Percentiles rank a stretch among this genome's conserved stretches.
Conservation (phyloP, 2,329 filamentous ascomycete genomes). For the Xylaria sp. region DNA sequence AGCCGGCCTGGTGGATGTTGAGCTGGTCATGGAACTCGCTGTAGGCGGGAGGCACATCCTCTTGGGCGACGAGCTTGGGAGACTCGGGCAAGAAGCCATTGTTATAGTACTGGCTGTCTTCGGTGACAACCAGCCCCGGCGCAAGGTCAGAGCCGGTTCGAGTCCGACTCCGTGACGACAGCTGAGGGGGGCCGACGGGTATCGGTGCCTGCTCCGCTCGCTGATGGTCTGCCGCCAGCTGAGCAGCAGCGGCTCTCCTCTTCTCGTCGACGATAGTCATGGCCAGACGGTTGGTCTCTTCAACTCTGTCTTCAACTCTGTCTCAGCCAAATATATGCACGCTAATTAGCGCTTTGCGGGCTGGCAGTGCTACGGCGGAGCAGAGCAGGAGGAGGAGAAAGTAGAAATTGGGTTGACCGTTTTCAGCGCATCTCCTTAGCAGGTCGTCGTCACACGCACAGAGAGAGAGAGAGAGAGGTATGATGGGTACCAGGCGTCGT, state of each 20-base stretch:
- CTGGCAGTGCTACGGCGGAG: background rate
- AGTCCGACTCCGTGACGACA: constrained; percentile 4
- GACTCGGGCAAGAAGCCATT: constrained; percentile 47
- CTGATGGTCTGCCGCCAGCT: background rate
- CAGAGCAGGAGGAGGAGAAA: background rate
- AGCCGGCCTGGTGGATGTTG: constrained; percentile 70
- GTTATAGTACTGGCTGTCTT: constrained; percentile 50
- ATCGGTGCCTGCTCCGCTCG: constrained; percentile 30
- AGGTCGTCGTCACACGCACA: constrained; percentile 5
- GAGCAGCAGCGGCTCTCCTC: constrained; percentile 12
- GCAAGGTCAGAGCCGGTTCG: constrained; percentile 40
- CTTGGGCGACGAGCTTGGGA: constrained; percentile 55
- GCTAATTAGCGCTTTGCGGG: background rate
- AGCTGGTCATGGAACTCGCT: constrained; percentile 67
- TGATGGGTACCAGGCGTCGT: constrained; percentile 10
- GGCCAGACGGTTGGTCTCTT: background rate
- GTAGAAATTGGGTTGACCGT: background rate
- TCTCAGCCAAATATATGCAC: background rate
- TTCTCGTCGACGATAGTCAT: constrained; percentile 33
- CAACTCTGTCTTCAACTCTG: background rate
- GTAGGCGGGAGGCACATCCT: constrained; percentile 66
- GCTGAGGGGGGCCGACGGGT: constrained; percentile 11
- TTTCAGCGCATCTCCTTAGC: constrained; percentile 13
- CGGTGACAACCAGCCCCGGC: constrained; percentile 51
- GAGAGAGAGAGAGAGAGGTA: background rate